Percentiles rank a stretch among this genome's conserved stretches.
Evolutionary conservation across 768 basidiomycete species (phyloP).

Genomic region (Megacollybia marginata): DNA sequence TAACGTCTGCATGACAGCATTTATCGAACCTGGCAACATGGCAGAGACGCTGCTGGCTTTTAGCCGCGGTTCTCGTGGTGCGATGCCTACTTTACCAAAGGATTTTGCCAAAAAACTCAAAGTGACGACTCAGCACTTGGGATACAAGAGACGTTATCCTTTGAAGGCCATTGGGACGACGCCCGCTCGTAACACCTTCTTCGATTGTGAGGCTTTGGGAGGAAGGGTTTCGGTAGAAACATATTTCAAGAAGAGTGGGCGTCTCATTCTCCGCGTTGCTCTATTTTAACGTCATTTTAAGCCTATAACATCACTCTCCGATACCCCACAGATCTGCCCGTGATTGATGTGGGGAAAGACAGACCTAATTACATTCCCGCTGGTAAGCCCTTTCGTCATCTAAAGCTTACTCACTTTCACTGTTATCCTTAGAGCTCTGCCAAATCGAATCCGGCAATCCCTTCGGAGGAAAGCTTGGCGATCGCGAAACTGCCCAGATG

Average conservation of each 20-base stretch:
- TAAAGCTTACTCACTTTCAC: conserved; percentile 26
- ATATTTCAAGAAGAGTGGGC: conserved; percentile 57
- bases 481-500: conserved; percentile 63
- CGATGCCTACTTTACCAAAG: conserved; percentile 37
- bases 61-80: conserved; percentile 28
- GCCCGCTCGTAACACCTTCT: conserved; percentile 33
- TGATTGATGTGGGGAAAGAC: conserved; percentile 34
- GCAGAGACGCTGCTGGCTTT: conserved; percentile 51
- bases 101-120: conserved; percentile 46
- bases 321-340: conserved; percentile 40
- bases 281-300: conserved; percentile 14
- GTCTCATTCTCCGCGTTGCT: neutral
- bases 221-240: conserved; percentile 51
- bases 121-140: conserved; percentile 49
- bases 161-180: conserved; percentile 29
- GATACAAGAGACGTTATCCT: conserved; percentile 44
- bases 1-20: conserved; percentile 51
- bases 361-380: conserved; percentile 10
- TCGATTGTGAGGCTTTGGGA: conserved; percentile 44
- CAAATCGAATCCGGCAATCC: conserved; percentile 51
- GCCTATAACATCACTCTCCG: conserved; percentile 50
- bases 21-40: conserved; percentile 53
- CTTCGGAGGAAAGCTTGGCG: conserved; percentile 52
- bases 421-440: conserved; percentile 63
- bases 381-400: conserved; percentile 29